phyloP scores from a whole-genome alignment of 371 early-diverging fungal species.

The Rhizomucor miehei region DNA sequence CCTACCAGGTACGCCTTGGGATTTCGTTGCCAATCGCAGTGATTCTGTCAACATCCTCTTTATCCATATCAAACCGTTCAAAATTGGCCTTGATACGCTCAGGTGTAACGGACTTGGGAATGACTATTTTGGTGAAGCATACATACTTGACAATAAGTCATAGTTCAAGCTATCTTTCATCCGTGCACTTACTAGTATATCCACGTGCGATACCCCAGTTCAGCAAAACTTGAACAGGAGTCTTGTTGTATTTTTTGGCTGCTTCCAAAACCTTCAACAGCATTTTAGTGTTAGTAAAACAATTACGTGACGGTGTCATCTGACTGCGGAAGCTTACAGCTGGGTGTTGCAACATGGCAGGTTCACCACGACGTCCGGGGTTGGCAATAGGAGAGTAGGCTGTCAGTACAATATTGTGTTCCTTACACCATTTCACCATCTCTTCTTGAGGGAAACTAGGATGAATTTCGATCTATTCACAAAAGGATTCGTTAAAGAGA shows the following conservation, averaged over 20 bases:
- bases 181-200: conserved; percentile 26
- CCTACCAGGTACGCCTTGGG: conserved; percentile 24
- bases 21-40: conserved; percentile 25
- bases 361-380: conserved; percentile 11
- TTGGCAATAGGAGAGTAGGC: conserved; percentile 49
- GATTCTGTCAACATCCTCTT: conserved; percentile 32
- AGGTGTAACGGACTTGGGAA: conserved; percentile 57
- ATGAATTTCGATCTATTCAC: conserved; percentile 58
- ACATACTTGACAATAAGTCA: not conserved
- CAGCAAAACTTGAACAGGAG: conserved; percentile 74
- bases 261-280: conserved; percentile 34
- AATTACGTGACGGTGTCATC: not conserved
- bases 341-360: conserved; percentile 25
- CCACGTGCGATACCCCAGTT: conserved; percentile 76
- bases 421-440: conserved; percentile 34
- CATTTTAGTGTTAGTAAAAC: too few relatives aligned
- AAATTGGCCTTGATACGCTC: conserved; percentile 48
- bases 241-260: conserved; percentile 67
- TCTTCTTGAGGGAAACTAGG: conserved; percentile 48
- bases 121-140: conserved; percentile 20
- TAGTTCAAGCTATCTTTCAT: not conserved
- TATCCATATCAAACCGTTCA: conserved; percentile 26
- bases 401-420: conserved; percentile 37
- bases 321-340: not conserved
- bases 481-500: too few relatives aligned